Percentiles rank a stretch among this genome's conserved stretches.
Conservation (phyloP, 352 stramenopile species). For the Peronospora belbahrii region DNA sequence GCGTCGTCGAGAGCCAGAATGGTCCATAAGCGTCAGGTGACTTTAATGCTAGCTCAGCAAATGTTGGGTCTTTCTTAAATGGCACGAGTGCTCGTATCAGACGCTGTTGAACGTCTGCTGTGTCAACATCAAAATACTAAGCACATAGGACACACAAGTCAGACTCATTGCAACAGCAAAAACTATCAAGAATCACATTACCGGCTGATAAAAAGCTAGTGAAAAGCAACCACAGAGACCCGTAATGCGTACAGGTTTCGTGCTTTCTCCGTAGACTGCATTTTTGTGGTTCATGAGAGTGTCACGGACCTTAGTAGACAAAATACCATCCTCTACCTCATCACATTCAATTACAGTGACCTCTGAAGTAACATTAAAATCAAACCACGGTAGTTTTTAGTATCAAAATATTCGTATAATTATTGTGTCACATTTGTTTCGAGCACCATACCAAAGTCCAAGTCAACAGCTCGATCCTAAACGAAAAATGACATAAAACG, state of each 20-base stretch:
- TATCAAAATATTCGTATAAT: background rate
- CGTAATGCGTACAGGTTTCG: slow-evolving; percentile 24
- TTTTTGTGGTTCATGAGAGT: slow-evolving; percentile 50
- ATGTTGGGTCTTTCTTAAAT: slow-evolving; percentile 80
- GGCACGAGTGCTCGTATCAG: slow-evolving; percentile 63
- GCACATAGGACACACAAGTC: background rate
- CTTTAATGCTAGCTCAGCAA: slow-evolving; percentile 55
- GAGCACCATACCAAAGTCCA: slow-evolving; percentile 60
- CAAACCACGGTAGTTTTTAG: background rate
- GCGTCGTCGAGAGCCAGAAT: slow-evolving; percentile 78
- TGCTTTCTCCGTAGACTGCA: slow-evolving; percentile 29
- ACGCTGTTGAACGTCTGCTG: slow-evolving; percentile 66
- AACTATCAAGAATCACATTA: slow-evolving; percentile 23
- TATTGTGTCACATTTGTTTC: background rate
- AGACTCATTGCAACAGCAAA: background rate
- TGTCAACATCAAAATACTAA: slow-evolving; percentile 86
- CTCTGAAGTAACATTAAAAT: slow-evolving; percentile 29
- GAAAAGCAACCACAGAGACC: slow-evolving; percentile 78
- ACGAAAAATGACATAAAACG: slow-evolving; percentile 1
- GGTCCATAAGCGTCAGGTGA: slow-evolving; percentile 74
- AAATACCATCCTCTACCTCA: slow-evolving; percentile 64
- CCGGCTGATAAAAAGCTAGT: slow-evolving; percentile 76
- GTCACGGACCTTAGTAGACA: slow-evolving; percentile 67
- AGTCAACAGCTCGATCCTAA: slow-evolving; percentile 54
- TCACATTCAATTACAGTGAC: slow-evolving; percentile 66